Percentiles rank a stretch among this genome's conserved stretches.
phyloP scores from a whole-genome alignment of 129 eudicot species.

The Daucus carota region DH1_v3.0 NC_030387.2:26688501-26689000 shows the following conservation, averaged over 20 bases:
- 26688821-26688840: slow-evolving; percentile 15
- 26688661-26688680: slow-evolving; percentile 68
- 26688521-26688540: slow-evolving; percentile 9
- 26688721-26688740: slow-evolving; percentile 44
- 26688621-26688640: slow-evolving; percentile 92
- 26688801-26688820: slow-evolving; percentile 84
- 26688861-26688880: not conserved
- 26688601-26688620: slow-evolving; percentile 72
- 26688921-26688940: slow-evolving; percentile 51
- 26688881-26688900: not conserved
- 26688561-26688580: slow-evolving; percentile 53
- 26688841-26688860: not conserved
- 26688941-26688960: slow-evolving; percentile 80
- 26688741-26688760: slow-evolving; percentile 67
- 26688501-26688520: not conserved
- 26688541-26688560: slow-evolving; percentile 52
- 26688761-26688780: slow-evolving; percentile 48
- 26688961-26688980: slow-evolving; percentile 60
- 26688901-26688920: slow-evolving; percentile 64
- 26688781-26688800: slow-evolving; percentile 69
- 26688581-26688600: slow-evolving; percentile 73
- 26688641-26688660: slow-evolving; percentile 88
- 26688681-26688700: slow-evolving; percentile 72
- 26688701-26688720: slow-evolving; percentile 62
- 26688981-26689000: slow-evolving; percentile 71